Conservation (phyloP, 805 yeast genomes). For the Kodamaea jinghongensis region DNA sequence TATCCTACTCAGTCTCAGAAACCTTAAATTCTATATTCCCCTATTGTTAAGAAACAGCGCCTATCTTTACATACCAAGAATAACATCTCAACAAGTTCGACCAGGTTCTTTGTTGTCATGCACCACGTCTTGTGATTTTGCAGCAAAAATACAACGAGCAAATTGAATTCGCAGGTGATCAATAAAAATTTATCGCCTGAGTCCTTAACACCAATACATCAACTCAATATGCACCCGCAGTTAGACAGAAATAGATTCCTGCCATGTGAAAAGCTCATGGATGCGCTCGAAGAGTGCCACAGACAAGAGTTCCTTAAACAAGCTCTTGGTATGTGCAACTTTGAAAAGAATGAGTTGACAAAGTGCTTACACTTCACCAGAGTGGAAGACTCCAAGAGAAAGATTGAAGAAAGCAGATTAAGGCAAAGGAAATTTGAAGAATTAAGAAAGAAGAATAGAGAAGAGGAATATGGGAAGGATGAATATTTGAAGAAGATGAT, state of each 20-base stretch:
- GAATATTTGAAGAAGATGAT: conserved; percentile 63
- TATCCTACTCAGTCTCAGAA: too few relatives aligned
- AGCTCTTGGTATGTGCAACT: conserved; percentile 81
- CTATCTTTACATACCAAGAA: too few relatives aligned
- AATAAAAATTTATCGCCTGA: background rate
- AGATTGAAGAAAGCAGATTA: conserved; percentile 51
- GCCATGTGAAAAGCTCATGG: conserved; percentile 75
- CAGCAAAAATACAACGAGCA: too few relatives aligned
- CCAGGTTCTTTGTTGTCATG: too few relatives aligned
- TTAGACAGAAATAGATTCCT: conserved; percentile 42
- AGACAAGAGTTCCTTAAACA: conserved; percentile 61
- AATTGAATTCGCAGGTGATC: too few relatives aligned
- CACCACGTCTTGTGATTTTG: too few relatives aligned
- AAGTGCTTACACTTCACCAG: conserved; percentile 81
- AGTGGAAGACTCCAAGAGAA: conserved; percentile 56
- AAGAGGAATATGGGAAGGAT: conserved; percentile 78
- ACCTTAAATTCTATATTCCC: too few relatives aligned
- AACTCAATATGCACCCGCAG: conserved; percentile 41
- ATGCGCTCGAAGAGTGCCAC: conserved; percentile 89
- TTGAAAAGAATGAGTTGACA: conserved; percentile 73
- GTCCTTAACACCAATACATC: too few relatives aligned
- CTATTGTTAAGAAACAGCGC: too few relatives aligned
- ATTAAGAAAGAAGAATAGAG: conserved; percentile 61
- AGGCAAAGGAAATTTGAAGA: conserved; percentile 53
- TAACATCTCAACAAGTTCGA: too few relatives aligned